Evolutionary conservation across 208 protist genomes (phyloP).

Genomic region (Leishmania guyanensis): DNA sequence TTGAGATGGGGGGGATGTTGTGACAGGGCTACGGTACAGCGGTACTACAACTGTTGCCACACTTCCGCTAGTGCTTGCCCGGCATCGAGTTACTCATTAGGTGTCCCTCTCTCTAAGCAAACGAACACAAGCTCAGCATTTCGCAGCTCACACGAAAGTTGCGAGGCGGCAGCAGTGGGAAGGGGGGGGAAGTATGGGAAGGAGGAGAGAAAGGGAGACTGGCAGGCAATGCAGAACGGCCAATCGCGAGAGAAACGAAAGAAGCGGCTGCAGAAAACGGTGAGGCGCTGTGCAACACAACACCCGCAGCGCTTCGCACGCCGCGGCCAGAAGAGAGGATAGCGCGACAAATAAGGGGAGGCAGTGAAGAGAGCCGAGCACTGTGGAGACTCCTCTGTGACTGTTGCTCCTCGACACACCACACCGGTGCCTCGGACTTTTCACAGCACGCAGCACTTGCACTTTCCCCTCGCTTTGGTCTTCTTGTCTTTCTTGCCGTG

Average conservation of each 20-base stretch:
- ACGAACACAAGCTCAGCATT: neutral
- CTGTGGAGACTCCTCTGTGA: too few species aligned
- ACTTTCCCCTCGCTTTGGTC: conserved; percentile 14
- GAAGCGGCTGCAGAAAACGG: neutral
- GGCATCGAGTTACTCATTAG: neutral
- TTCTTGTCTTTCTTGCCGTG: conserved; percentile 16
- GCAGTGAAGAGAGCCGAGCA: neutral
- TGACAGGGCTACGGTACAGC: neutral
- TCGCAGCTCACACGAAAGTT: neutral
- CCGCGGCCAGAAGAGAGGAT: neutral
- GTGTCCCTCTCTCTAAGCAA: neutral
- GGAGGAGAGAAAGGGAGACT: neutral
- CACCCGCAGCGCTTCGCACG: neutral
- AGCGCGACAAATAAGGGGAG: neutral
- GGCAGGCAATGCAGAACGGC: neutral
- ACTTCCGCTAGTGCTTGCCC: neutral
- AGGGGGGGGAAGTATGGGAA: neutral
- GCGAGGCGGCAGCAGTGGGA: neutral
- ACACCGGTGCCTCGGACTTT: neutral
- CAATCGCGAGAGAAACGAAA: too few species aligned
- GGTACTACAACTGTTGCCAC: neutral
- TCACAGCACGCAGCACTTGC: conserved; percentile 23
- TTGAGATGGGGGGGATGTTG: neutral
- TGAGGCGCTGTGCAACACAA: neutral
- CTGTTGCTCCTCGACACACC: neutral